These are phyloP conservation scores for Cladosporium sp. DNA, from an alignment of 2,329 filamentous ascomycete species.

Conservation along the genomic window DNA sequence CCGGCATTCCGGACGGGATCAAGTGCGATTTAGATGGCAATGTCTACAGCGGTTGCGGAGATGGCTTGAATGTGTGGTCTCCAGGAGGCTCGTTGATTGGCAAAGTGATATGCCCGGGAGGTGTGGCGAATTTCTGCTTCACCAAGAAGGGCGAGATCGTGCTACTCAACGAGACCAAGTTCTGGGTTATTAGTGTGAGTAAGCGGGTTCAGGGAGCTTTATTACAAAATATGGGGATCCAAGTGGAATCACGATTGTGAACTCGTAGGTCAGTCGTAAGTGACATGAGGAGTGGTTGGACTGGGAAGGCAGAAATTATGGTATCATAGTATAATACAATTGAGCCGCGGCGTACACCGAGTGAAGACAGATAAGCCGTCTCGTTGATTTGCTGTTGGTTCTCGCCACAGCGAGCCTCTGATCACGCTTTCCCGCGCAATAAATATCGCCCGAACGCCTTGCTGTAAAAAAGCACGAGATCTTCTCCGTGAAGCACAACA, in stretches of 20 bases:
- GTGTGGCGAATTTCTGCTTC: constrained; percentile 35
- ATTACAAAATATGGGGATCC: constrained; percentile 33
- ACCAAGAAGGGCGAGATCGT: not conserved
- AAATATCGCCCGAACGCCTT: constrained; percentile 15
- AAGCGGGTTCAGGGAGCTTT: constrained; percentile 30
- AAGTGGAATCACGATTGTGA: constrained; percentile 14
- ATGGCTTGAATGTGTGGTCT: constrained; percentile 59
- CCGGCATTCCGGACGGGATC: constrained; percentile 61
- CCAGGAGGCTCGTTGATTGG: constrained; percentile 53
- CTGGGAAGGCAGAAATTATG: not conserved
- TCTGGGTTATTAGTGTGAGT: constrained; percentile 31
- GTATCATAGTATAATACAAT: not conserved
- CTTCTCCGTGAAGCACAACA: not conserved
- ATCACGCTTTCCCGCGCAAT: not conserved
- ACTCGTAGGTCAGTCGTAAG: not conserved
- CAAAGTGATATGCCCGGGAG: constrained; percentile 57
- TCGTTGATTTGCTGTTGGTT: not conserved
- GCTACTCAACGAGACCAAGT: constrained; percentile 32
- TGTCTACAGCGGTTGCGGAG: constrained; percentile 57
- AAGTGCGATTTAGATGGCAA: constrained; percentile 58
- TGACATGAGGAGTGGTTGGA: not conserved
- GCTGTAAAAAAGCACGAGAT: constrained; percentile 4
- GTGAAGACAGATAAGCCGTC: not conserved
- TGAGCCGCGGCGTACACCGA: not conserved
- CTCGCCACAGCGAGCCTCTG: not conserved